Percentiles rank a stretch among this genome's conserved stretches.
phyloP scores from a whole-genome alignment of 1,284 basidiomycete species.

The Rhodotorula sp. region DNA sequence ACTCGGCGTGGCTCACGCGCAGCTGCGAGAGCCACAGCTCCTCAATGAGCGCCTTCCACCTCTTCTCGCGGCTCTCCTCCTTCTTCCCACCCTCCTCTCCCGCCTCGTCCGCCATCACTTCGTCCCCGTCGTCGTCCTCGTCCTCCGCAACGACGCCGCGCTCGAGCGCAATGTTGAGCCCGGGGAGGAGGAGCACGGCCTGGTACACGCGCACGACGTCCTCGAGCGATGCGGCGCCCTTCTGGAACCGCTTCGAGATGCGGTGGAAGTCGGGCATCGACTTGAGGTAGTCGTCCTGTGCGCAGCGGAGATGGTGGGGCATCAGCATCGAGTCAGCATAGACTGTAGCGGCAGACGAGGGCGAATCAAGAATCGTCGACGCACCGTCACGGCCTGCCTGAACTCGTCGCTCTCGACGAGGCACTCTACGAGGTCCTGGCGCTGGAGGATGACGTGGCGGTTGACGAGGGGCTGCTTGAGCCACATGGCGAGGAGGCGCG shows the following conservation, averaged over 20 bases:
- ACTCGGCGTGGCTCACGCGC: constrained; percentile 54
- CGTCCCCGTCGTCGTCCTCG: constrained; percentile 5
- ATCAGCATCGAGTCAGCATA: background rate
- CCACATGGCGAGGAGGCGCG: constrained; percentile 88
- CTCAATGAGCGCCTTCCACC: constrained; percentile 61
- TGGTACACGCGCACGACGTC: constrained; percentile 97
- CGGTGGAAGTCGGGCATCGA: constrained; percentile 93
- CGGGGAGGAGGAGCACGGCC: constrained; percentile 75
- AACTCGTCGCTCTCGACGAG: constrained; percentile 78
- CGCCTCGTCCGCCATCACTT: background rate
- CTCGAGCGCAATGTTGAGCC: constrained; percentile 62
- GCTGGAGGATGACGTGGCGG: constrained; percentile 81
- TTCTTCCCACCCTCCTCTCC: background rate
- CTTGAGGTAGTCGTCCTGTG: constrained; percentile 79
- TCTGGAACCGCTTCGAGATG: constrained; percentile 89
- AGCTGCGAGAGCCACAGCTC: constrained; percentile 67
- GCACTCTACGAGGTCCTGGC: constrained; percentile 83
- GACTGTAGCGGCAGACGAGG: background rate
- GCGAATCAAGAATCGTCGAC: constrained; percentile 17
- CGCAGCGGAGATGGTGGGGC: no score
- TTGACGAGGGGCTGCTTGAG: constrained; percentile 96
- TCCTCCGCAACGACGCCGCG: constrained; percentile 56
- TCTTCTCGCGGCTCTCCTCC: constrained; percentile 41
- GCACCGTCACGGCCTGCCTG: constrained; percentile 70
- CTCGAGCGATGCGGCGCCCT: constrained; percentile 78